Percentiles rank a stretch among this genome's conserved stretches.
These are phyloP conservation scores for Lolium rigidum DNA, from an alignment of 176 grass and related monocot species.

Conservation along the genomic window DNA sequence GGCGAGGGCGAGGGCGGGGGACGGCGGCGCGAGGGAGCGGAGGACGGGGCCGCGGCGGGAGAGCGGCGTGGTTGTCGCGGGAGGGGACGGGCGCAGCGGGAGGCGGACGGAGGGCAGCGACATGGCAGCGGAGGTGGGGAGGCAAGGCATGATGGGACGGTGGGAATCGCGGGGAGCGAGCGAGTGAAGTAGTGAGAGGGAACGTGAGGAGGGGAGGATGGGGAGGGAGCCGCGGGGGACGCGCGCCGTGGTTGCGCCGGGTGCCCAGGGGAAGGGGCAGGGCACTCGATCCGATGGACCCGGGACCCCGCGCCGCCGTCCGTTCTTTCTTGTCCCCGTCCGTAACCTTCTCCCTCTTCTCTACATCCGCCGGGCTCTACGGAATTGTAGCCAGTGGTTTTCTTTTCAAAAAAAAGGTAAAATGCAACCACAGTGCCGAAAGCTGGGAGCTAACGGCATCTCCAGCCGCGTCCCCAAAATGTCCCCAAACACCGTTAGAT, in stretches of 20 bases:
- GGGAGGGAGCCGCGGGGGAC: background rate
- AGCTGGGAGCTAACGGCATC: too few species aligned
- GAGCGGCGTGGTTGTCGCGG: background rate
- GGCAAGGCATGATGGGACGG: background rate
- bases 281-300: conserved; percentile 56
- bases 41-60: background rate
- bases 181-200: conserved; percentile 16
- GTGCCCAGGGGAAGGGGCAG: background rate
- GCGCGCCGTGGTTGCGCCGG: conserved; percentile 20
- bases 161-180: background rate
- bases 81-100: conserved; percentile 38
- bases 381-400: background rate
- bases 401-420: too few species aligned
- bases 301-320: conserved; percentile 33
- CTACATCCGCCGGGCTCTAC: background rate
- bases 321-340: conserved; percentile 27
- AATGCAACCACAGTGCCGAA: too few species aligned
- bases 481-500: too few species aligned
- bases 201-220: conserved; percentile 27
- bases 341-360: conserved; percentile 13
- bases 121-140: conserved; percentile 37
- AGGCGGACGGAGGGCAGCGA: conserved; percentile 39
- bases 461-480: too few species aligned
- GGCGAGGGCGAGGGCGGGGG: background rate
- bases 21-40: background rate